These are phyloP conservation scores for Hyaloscypha finlandica DNA, from an alignment of 495 filamentous ascomycete genomes.

Conservation along the genomic window DNA sequence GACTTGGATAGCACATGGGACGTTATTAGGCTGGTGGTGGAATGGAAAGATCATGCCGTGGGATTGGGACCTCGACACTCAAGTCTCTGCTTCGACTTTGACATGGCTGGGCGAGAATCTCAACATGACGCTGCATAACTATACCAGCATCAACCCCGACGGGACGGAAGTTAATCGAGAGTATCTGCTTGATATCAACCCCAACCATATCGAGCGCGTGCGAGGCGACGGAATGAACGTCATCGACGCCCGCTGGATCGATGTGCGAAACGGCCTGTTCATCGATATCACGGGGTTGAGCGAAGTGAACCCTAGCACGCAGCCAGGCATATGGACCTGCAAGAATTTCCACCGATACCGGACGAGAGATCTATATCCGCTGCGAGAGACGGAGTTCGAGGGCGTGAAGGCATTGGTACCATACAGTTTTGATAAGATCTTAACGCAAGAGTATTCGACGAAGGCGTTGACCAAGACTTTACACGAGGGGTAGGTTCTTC, in stretches of 20 bases:
- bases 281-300: slow-evolving; percentile 86
- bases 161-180: slow-evolving; percentile 44
- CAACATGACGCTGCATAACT: slow-evolving; percentile 67
- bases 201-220: slow-evolving; percentile 58
- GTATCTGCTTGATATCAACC: slow-evolving; percentile 81
- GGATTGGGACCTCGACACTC: slow-evolving; percentile 88
- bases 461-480: slow-evolving; percentile 63
- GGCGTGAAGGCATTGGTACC: slow-evolving; percentile 74
- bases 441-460: slow-evolving; percentile 74
- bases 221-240: slow-evolving; percentile 72
- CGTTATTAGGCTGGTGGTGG: slow-evolving; percentile 91
- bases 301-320: slow-evolving; percentile 58
- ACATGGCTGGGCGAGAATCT: slow-evolving; percentile 59
- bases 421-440: slow-evolving; percentile 69
- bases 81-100: slow-evolving; percentile 67
- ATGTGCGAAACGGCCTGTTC: slow-evolving; percentile 73
- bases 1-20: slow-evolving; percentile 89
- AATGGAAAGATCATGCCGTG: slow-evolving; percentile 81
- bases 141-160: slow-evolving; percentile 37
- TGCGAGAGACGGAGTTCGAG: slow-evolving; percentile 78
- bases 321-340: slow-evolving; percentile 73
- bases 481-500: slow-evolving; percentile 59
- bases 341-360: slow-evolving; percentile 79
- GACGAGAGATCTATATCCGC: slow-evolving; percentile 73
- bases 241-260: slow-evolving; percentile 87